Percentiles rank a stretch among this genome's conserved stretches.
Conservation (phyloP, 768 basidiomycete genomes). For the Lactifluus piperatus region DNA sequence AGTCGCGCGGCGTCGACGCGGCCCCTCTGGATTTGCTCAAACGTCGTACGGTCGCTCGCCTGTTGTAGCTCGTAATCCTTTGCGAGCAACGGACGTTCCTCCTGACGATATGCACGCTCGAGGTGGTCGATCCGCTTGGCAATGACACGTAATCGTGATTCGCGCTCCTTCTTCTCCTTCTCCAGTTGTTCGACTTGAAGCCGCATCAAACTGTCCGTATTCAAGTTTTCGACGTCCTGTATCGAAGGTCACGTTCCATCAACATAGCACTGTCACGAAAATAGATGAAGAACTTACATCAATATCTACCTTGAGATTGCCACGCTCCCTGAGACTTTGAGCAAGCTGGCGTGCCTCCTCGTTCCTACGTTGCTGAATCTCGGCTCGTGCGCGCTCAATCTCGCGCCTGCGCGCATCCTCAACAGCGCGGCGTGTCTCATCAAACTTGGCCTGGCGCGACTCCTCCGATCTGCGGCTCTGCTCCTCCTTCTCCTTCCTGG, state of each 20-base stretch:
- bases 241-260: not conserved
- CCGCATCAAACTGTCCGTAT: constrained; percentile 78
- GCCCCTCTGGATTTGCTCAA: constrained; percentile 49
- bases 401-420: constrained; percentile 61
- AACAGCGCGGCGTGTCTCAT: constrained; percentile 49
- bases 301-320: constrained; percentile 62
- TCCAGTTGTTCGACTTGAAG: constrained; percentile 93
- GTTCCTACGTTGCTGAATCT: constrained; percentile 67
- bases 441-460: constrained; percentile 55
- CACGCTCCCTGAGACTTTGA: constrained; percentile 71
- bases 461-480: constrained; percentile 68
- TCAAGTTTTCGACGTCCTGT: constrained; percentile 74
- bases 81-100: constrained; percentile 77
- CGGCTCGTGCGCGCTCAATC: constrained; percentile 53
- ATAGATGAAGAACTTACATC: constrained; percentile 36
- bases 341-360: constrained; percentile 89
- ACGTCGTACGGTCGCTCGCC: constrained; percentile 59
- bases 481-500: constrained; percentile 85
- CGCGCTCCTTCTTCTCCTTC: constrained; percentile 88
- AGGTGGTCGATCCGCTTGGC: constrained; percentile 90
- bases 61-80: constrained; percentile 87
- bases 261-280: constrained; percentile 1
- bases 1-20: constrained; percentile 47
- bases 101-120: constrained; percentile 91
- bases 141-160: constrained; percentile 71